Base-by-base conservation (phyloP, 1,284 basidiomycete species). In the Puccinia horiana region DNA sequence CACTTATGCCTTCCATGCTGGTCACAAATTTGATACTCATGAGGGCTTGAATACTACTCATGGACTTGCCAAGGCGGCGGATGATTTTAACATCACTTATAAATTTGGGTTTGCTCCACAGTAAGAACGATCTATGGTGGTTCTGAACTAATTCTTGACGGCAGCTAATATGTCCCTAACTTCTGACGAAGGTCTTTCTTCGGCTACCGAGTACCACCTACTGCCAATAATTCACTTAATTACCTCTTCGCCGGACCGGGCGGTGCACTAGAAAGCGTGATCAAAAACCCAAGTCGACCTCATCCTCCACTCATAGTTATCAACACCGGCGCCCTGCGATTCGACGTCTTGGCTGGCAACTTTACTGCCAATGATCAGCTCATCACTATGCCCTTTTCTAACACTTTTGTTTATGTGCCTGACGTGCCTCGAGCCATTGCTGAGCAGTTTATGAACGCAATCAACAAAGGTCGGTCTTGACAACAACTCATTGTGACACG, bases 1-100 rank as follows among this genome's bases (percentile, higher is more conserved):
- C 37, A 91, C 92, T 0, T 93, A 91, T 83, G 89, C 92, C 88
- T 91, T 91, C 83, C 40, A 86, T 82, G 73, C 82, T 12, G 83
- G 82, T 5, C 23, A 54, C 5, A 44, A 76, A 1, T 85, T 85
- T 32, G 85, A 85, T 70, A 85, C 85, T 0, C 8, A 40, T 0
- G 47, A 83, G 26, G 85, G 85, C 0, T 65, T 37, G 12, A 40
- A 56, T 0, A 84, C 84, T 52, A 83, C 84, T 18, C 32, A 52
- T 1, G 49, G 56, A 54, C 81, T 85, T 42, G 63, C 26, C 35
- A 56, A 81, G 18, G 82, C 83, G 6, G 83, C 84, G 0, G 32
- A 37, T 5, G 54, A 81, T 1, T 85, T 85, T 81, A 85, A 85
- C 67, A 76, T 85, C 6, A 85, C 85, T 16, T 82, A 83, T 26